phyloP scores from a whole-genome alignment of 768 basidiomycete genomes.

The Suillus hirtellus region DNA sequence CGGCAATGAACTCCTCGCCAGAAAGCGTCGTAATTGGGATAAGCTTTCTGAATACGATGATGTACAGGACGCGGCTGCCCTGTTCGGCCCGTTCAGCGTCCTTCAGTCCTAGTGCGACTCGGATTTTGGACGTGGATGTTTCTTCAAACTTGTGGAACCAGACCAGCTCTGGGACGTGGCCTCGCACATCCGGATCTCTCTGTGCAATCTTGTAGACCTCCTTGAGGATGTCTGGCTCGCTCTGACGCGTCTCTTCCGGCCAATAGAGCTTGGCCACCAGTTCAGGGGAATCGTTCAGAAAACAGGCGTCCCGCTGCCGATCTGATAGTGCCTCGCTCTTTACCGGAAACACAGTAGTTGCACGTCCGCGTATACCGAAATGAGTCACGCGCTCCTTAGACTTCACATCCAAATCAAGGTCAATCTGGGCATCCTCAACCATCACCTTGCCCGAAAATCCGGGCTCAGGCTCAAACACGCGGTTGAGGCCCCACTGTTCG shows the following conservation, averaged over 20 bases:
- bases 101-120: background rate
- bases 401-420: background rate
- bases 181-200: background rate
- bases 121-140: background rate
- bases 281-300: background rate
- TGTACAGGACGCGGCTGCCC: background rate
- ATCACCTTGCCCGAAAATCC: background rate
- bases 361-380: constrained; percentile 12
- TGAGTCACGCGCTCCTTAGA: constrained; percentile 5
- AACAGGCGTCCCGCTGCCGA: background rate
- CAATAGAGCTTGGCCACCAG: background rate
- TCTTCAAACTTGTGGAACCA: background rate
- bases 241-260: background rate
- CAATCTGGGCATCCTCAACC: background rate
- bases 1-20: background rate
- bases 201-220: background rate
- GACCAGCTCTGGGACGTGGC: background rate
- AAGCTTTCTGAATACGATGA: background rate
- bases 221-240: background rate
- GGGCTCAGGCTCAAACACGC: background rate
- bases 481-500: constrained; percentile 16
- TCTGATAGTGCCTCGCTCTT: background rate
- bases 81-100: background rate
- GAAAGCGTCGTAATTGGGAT: background rate
- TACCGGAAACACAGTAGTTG: constrained; percentile 12